Conservation (phyloP, 306 rosid genomes). For the Rosa rugosa region DNA sequence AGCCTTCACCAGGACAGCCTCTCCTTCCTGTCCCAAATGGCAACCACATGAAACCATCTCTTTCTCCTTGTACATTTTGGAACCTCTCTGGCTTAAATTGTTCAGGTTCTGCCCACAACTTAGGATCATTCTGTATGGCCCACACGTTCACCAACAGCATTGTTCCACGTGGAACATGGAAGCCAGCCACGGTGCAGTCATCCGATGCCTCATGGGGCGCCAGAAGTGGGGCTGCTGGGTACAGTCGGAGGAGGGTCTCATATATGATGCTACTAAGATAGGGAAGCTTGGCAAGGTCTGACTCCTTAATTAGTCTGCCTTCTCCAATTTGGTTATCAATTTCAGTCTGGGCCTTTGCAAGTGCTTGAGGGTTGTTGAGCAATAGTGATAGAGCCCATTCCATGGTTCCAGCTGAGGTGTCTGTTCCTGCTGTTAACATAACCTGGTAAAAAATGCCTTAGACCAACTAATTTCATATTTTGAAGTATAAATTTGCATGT, state of each 20-base stretch:
- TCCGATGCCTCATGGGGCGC: conserved; percentile 35
- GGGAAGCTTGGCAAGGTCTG: conserved; percentile 33
- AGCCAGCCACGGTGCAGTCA: conserved; percentile 34
- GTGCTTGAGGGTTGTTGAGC: conserved; percentile 34
- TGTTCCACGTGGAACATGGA: conserved; percentile 38
- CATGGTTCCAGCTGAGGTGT: conserved; percentile 29
- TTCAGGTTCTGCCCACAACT: conserved; percentile 31
- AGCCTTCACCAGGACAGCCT: conserved; percentile 38
- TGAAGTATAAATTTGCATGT: no score
- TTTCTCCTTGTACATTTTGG: background rate
- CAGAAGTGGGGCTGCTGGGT: conserved; percentile 34
- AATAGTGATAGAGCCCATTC: conserved; percentile 45
- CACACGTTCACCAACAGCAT: conserved; percentile 38
- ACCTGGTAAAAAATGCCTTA: conserved; percentile 11
- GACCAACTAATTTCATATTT: no score
- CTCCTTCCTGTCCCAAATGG: conserved; percentile 45
- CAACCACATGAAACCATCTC: conserved; percentile 22
- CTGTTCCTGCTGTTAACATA: conserved; percentile 35
- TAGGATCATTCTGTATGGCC: conserved; percentile 45
- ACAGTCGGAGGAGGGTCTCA: conserved; percentile 40
- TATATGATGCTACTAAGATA: conserved; percentile 27
- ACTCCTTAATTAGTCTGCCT: conserved; percentile 27
- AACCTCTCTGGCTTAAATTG: conserved; percentile 39
- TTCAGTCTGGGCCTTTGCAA: conserved; percentile 14
- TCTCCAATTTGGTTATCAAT: conserved; percentile 24